These are phyloP conservation scores for Hyphopichia khmerensis DNA, from an alignment of 1,139 yeast species.

Conservation along the genomic window DNA sequence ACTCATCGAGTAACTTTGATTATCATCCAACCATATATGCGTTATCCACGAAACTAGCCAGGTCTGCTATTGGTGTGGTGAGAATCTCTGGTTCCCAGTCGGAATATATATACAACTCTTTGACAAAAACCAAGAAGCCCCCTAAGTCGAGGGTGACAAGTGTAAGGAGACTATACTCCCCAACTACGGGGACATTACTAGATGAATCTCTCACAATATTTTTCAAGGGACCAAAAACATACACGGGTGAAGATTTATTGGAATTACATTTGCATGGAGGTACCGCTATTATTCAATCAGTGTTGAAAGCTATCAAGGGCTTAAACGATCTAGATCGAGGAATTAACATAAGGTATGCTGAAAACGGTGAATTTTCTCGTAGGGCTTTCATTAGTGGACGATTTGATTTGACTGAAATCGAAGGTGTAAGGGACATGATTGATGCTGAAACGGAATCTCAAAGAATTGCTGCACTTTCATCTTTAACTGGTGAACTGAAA, in stretches of 20 bases:
- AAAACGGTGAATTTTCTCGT: constrained; percentile 87
- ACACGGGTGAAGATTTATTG: constrained; percentile 87
- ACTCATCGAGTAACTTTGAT: background rate
- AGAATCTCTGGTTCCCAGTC: constrained; percentile 78
- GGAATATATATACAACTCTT: constrained; percentile 34
- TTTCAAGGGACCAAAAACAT: constrained; percentile 76
- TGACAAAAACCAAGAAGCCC: constrained; percentile 39
- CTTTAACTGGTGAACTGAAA: constrained; percentile 70
- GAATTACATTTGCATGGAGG: constrained; percentile 96
- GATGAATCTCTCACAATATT: constrained; percentile 77
- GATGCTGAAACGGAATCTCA: constrained; percentile 95
- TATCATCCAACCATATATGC: constrained; percentile 77
- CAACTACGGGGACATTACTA: constrained; percentile 40
- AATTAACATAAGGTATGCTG: constrained; percentile 70
- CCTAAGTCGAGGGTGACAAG: constrained; percentile 58
- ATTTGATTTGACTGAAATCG: constrained; percentile 76
- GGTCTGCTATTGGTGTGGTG: constrained; percentile 85
- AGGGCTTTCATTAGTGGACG: constrained; percentile 78
- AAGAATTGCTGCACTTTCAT: constrained; percentile 67
- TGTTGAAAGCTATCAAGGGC: constrained; percentile 58
- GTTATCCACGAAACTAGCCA: constrained; percentile 75
- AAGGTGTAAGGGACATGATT: constrained; percentile 84
- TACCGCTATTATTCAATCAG: constrained; percentile 73
- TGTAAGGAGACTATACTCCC: constrained; percentile 52
- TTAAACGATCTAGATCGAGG: constrained; percentile 45